Evolutionary conservation across 202 grass and related monocot genomes (phyloP).

Genomic region (Brachypodium distachyon): DNA sequence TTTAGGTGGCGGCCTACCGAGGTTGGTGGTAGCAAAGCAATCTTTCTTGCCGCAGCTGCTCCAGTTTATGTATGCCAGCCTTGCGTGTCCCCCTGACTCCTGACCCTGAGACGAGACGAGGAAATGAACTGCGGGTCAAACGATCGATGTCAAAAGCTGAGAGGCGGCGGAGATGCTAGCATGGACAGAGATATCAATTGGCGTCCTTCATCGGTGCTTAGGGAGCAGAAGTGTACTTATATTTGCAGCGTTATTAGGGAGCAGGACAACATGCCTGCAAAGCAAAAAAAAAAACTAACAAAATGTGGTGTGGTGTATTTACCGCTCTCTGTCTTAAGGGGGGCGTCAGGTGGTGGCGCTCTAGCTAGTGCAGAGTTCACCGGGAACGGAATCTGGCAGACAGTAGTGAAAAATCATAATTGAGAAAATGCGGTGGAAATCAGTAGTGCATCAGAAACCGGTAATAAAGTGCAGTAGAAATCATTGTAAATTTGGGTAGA

Average conservation of each 20-base stretch:
- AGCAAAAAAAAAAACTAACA: background rate
- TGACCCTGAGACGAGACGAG: background rate
- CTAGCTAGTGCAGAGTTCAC: background rate
- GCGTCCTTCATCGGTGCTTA: no score
- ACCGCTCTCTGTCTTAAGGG: background rate
- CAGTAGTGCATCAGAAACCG: no score
- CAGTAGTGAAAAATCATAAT: no score
- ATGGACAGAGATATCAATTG: background rate
- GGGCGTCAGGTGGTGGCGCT: no score
- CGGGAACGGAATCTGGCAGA: no score
- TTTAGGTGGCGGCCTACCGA: slow-evolving; percentile 14
- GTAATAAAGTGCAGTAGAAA: no score
- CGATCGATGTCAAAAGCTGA: background rate
- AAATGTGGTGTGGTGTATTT: background rate
- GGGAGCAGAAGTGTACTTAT: background rate
- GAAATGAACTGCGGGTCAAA: background rate
- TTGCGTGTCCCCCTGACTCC: background rate
- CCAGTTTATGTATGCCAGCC: background rate
- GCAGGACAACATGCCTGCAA: background rate
- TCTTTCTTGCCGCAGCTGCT: background rate
- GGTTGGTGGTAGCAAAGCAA: background rate
- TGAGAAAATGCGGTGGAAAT: no score
- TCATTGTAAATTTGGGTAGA: no score
- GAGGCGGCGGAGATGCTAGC: background rate
- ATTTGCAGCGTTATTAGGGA: background rate